These are phyloP conservation scores for Rubus idaeus DNA, from an alignment of 306 rosid species.

Conservation along the genomic window DNA sequence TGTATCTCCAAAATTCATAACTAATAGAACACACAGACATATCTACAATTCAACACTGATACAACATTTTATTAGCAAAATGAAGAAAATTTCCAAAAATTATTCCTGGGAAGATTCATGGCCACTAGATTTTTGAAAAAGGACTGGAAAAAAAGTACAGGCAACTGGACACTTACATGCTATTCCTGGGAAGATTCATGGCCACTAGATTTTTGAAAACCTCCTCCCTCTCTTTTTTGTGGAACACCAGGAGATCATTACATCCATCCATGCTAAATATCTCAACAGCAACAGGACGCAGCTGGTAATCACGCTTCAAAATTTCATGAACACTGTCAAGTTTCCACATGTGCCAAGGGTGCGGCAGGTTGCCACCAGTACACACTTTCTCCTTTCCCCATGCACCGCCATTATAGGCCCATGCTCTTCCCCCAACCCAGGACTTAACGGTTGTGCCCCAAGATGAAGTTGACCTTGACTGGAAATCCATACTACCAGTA, in stretches of 20 bases:
- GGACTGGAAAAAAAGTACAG: constrained; percentile 15
- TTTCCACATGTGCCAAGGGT: constrained; percentile 99
- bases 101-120: too few relatives aligned
- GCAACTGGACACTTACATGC: constrained; percentile 64
- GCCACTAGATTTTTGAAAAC: constrained; percentile 88
- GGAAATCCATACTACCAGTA: constrained; percentile 67
- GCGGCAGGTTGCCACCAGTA: constrained; percentile 79
- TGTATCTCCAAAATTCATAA: background rate
- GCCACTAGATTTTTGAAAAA: too few relatives aligned
- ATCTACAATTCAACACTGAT: background rate
- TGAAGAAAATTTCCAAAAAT: constrained; percentile 18
- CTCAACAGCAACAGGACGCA: constrained; percentile 99
- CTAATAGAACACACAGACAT: background rate
- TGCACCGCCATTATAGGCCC: constrained; percentile 99
- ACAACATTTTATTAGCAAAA: constrained; percentile 1
- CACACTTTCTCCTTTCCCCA: constrained; percentile 98
- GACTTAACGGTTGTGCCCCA: constrained; percentile 61
- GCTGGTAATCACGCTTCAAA: constrained; percentile 98
- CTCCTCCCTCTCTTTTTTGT: constrained; percentile 97
- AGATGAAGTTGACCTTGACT: constrained; percentile 75
- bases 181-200: constrained; percentile 95
- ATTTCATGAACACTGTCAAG: constrained; percentile 97
- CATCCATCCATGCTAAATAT: constrained; percentile 99
- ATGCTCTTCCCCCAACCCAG: constrained; percentile 93
- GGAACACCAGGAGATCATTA: constrained; percentile 97